A percentile compares a stretch with the other conserved stretches of the same genome.
phyloP scores from a whole-genome alignment of 2,329 filamentous ascomycete species.

The Ophiognomonia clavigignenti-juglandacearum region DNA sequence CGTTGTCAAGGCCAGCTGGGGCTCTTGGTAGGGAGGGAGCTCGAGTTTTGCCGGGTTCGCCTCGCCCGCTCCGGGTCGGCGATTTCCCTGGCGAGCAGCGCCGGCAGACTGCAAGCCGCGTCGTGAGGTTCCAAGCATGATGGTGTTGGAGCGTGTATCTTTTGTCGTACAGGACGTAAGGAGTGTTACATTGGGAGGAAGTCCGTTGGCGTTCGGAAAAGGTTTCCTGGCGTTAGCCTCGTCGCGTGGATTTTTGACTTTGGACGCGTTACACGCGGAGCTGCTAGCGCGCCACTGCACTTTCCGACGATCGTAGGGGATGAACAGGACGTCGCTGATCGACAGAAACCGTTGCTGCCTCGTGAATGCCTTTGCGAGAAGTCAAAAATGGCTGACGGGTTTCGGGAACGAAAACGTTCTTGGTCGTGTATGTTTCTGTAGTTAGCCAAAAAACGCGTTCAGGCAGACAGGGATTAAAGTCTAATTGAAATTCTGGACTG shows the following conservation, averaged over 20 bases:
- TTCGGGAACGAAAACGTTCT: background rate
- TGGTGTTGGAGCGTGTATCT: background rate
- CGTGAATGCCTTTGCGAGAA: background rate
- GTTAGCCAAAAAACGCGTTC: background rate
- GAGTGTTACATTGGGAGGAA: background rate
- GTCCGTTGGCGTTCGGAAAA: background rate
- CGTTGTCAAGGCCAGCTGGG: slow-evolving; percentile 39
- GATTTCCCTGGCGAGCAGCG: slow-evolving; percentile 19
- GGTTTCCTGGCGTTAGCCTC: background rate
- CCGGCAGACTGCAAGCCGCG: background rate
- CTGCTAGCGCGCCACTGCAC: background rate
- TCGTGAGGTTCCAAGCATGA: background rate
- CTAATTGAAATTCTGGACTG: background rate
- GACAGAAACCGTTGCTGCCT: background rate
- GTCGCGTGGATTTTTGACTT: too few relatives aligned
- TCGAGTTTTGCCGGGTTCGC: slow-evolving; percentile 19
- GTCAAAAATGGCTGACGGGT: background rate
- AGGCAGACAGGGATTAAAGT: background rate
- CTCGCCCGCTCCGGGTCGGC: slow-evolving; percentile 1
- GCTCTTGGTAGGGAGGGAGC: slow-evolving; percentile 48
- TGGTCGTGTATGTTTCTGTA: background rate
- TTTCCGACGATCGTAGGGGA: background rate
- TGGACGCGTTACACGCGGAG: background rate
- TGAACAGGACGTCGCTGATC: background rate
- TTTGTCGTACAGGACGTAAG: background rate